Evolutionary conservation across 83 land plant genomes (phyloP).

Genomic region (Picea abies): DNA sequence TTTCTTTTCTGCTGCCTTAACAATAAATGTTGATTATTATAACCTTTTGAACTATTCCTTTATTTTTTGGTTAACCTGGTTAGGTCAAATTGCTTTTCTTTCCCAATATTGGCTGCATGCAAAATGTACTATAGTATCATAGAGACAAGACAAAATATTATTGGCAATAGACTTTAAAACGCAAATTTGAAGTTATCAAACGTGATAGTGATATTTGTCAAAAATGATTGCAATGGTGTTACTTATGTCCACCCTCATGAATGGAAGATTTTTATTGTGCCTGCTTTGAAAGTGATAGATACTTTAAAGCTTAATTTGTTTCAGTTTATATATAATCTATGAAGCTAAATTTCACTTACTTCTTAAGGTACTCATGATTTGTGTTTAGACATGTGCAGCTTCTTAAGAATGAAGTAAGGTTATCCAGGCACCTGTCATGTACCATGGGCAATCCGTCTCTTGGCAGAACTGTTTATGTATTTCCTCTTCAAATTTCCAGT

Average conservation of each 20-base stretch:
- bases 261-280: background rate
- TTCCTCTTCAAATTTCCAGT: constrained; percentile 26
- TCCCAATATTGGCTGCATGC: background rate
- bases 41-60: background rate
- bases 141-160: background rate
- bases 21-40: background rate
- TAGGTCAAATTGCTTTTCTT: background rate
- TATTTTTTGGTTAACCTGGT: background rate
- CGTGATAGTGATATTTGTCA: background rate
- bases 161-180: background rate
- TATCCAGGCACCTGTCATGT: constrained; percentile 51
- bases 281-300: background rate
- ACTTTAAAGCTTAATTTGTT: background rate
- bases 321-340: background rate
- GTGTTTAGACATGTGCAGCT: constrained; percentile 27
- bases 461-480: constrained; percentile 45
- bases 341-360: background rate
- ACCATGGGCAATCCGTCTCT: constrained; percentile 54
- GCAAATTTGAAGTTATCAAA: background rate
- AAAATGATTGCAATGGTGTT: background rate
- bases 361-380: constrained; percentile 8
- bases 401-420: constrained; percentile 49
- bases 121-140: background rate
- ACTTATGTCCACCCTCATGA: background rate
- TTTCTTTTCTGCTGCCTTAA: background rate